Evolutionary conservation across 176 grass and related monocot genomes (phyloP), one percentile per base, ranked within the genome.

Genomic region (Musa troglodytarum): DNA sequence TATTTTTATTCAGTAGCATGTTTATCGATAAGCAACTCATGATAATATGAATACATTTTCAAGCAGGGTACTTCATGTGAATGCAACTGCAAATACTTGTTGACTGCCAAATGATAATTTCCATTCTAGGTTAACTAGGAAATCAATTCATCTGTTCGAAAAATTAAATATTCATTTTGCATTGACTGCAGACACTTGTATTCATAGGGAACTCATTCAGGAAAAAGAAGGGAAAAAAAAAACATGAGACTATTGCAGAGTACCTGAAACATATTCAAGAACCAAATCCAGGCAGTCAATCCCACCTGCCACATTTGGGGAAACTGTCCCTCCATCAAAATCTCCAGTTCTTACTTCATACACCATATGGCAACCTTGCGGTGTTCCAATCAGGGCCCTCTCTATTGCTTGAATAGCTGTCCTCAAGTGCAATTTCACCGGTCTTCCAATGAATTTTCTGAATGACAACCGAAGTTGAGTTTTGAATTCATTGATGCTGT

Each of bases 181-280:
- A 19, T 61, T 61, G 16, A 61, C 57, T n/a, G n/a, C 57, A 61
- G 14, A 20, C 57, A 61, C 57, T 61, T 19, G 4, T 43, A 43
- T 43, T 43, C 34, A 43, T 43, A 43, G 34, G 34, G 34, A 17
- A 61, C n/a, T 61, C 57, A 61, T 61, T 29, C 23, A 25, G 10
- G 19, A 20, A 26, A 65, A 65, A 10, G 10, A 50, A 49, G 26
- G 16, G 50, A 49, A 19, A 1, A 11, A 9, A 23, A 69, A 8
- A 52, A n/a, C 49, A 70, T 14, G 25, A 70, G 25, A 43, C 11
- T 16, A 68, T 15, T 34, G 20, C 21, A 20, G 11, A 0, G 14
- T 70, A 98, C 95, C 95, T 86, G 86, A 82, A 19, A 85, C 80
- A 84, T 83, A 91, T 80, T 91, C 90, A 86, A 98, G 88, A 88